Evolutionary conservation across 169 alveolate species (phyloP).

Genomic region (Babesia ovis): DNA sequence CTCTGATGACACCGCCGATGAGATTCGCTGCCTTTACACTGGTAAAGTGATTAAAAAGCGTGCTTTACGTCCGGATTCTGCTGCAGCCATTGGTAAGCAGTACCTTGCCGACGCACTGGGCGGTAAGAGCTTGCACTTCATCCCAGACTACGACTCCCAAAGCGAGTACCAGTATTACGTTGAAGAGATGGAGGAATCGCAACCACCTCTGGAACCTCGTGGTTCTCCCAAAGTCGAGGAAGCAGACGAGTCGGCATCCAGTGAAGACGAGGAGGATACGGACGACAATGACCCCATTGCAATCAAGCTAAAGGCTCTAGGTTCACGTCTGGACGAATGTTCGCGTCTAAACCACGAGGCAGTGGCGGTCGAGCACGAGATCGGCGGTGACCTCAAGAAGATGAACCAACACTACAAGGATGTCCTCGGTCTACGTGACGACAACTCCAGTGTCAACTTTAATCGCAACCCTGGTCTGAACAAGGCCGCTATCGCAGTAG

Average conservation of each 20-base stretch:
- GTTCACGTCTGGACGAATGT: conserved; percentile 43
- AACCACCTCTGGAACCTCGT: conserved; percentile 44
- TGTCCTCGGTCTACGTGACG: conserved; percentile 40
- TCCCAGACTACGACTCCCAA: conserved; percentile 26
- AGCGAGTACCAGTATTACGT: conserved; percentile 6
- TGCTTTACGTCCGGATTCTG: conserved; percentile 28
- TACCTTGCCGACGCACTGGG: conserved; percentile 50
- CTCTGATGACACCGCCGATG: conserved; percentile 13
- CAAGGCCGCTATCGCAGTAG: conserved; percentile 61
- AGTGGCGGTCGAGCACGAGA: conserved; percentile 30
- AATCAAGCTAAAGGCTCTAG: conserved; percentile 9
- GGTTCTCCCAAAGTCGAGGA: conserved; percentile 41
- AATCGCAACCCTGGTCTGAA: conserved; percentile 39
- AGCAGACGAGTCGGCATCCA: conserved; percentile 26
- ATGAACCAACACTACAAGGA: conserved; percentile 22
- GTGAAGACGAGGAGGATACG: conserved; percentile 50
- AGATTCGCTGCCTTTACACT: conserved; percentile 32
- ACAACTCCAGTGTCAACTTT: conserved; percentile 22
- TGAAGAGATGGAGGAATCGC: conserved; percentile 23
- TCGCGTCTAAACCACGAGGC: conserved; percentile 40
- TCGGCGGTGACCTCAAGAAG: conserved; percentile 31
- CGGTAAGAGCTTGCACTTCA: conserved; percentile 51
- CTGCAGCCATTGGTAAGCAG: conserved; percentile 54
- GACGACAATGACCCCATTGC: conserved; percentile 22
- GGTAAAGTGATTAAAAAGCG: conserved; percentile 37